A percentile compares a stretch with the other conserved stretches of the same genome.
phyloP scores from a whole-genome alignment of 2,329 filamentous ascomycete genomes.

The Cordyceps javanica region DNA sequence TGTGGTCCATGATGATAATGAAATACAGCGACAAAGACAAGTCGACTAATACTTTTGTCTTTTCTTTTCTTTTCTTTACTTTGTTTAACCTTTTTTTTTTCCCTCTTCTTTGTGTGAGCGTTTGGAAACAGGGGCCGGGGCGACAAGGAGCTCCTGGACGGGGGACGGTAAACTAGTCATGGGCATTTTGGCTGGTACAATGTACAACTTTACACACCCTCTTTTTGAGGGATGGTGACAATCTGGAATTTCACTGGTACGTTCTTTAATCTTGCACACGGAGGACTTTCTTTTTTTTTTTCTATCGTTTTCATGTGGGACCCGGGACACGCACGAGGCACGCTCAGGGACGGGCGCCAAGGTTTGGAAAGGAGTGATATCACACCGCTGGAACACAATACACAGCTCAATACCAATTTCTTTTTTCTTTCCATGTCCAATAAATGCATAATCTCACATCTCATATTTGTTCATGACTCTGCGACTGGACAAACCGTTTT shows the following conservation, averaged over 20 bases:
- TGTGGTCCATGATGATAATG: too few species aligned
- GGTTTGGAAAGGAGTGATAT: not conserved
- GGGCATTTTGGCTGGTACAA: not conserved
- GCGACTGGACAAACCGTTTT: not conserved
- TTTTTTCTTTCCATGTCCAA: not conserved
- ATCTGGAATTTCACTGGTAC: not conserved
- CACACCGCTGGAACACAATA: conserved; percentile 3
- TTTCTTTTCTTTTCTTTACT: not conserved
- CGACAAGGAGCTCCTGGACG: too few species aligned
- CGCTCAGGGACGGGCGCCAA: not conserved
- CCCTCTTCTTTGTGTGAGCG: too few species aligned
- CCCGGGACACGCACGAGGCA: not conserved
- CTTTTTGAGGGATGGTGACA: not conserved
- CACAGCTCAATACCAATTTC: conserved; percentile 10
- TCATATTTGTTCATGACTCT: not conserved
- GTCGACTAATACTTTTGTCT: not conserved
- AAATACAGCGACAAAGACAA: too few species aligned
- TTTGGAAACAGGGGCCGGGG: not conserved
- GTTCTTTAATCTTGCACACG: not conserved
- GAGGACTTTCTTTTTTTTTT: not conserved
- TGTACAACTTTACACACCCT: not conserved
- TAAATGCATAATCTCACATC: not conserved
- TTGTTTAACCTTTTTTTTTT: not conserved
- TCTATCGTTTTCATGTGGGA: too few species aligned
- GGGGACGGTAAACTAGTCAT: too few species aligned